A percentile compares a stretch with the other conserved stretches of the same genome.
Conservation (phyloP, 2,329 filamentous ascomycete species). For the Orbilia blumenaviensis region DNA sequence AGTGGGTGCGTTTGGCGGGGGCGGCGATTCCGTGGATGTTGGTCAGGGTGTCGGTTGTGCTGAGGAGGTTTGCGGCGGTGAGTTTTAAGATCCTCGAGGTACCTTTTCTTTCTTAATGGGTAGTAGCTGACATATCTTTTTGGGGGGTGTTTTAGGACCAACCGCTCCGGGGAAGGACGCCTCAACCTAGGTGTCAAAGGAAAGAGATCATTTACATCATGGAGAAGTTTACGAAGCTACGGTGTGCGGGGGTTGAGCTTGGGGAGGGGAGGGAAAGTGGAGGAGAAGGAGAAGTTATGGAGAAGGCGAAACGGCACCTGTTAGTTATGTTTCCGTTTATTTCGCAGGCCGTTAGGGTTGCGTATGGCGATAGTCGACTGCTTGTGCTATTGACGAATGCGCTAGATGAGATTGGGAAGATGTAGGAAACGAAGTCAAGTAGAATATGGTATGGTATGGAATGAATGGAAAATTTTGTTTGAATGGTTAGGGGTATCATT, state of each 20-base stretch:
- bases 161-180: slow-evolving; percentile 85
- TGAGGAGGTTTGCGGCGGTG: slow-evolving; percentile 81
- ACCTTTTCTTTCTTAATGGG: not conserved
- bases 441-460: no score
- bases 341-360: slow-evolving; percentile 70
- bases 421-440: no score
- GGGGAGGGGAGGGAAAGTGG: slow-evolving; percentile 25
- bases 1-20: slow-evolving; percentile 70
- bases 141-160: slow-evolving; percentile 71
- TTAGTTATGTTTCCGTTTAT: slow-evolving; percentile 82
- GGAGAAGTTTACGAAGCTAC: slow-evolving; percentile 67
- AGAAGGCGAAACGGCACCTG: slow-evolving; percentile 75
- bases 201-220: slow-evolving; percentile 80
- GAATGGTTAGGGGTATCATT: not conserved
- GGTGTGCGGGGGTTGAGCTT: slow-evolving; percentile 54
- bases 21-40: slow-evolving; percentile 83
- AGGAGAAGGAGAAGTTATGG: slow-evolving; percentile 64
- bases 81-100: not conserved
- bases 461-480: no score
- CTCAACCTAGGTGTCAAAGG: slow-evolving; percentile 82
- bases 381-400: slow-evolving; percentile 69
- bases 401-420: slow-evolving; percentile 70
- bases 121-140: not conserved
- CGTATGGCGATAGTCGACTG: slow-evolving; percentile 71
- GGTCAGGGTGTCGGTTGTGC: slow-evolving; percentile 77